Evolutionary conservation across 2,329 filamentous ascomycete genomes (phyloP), one percentile per base, ranked within the genome.

Genomic region (Fusarium xylarioides): DNA sequence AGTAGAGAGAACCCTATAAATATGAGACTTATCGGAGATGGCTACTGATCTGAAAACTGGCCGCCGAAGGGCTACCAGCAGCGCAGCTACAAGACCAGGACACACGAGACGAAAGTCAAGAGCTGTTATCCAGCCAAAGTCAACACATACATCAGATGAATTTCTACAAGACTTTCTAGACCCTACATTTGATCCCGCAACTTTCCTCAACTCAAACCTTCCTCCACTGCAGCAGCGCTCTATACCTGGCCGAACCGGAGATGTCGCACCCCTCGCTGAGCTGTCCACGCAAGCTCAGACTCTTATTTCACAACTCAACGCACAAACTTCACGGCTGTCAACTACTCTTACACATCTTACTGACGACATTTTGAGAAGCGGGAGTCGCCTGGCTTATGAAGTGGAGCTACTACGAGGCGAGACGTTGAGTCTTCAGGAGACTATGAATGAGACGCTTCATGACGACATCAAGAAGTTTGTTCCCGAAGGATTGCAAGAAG

Each of bases 391-490:
- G 64, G 94, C 95, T 26, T 99, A 99, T 79, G 94, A 98, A 82
- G 95, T 98, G 26, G 95, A 98, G 82, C 89, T 98, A 23, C 83
- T 98, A 54, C 90, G 95, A n/a, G 95, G 95, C 71, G 95, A 98
- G 82, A 93, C 94, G 5, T 83, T 95, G 52, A 88, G 92, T n/a
- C 85, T 98, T 40, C 91, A 91, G 2, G 95, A 98, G 79, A 88
- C 92, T 4, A 84, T 98, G 76, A 90, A 91, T 10, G 93, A 95
- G 73, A 89, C 87, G 0, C 82, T 97, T 47, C 89, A 89, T 52
- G 86, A 90, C 9, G 93, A 97, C 75, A 90, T 97, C 37, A 83
- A 85, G 69, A 90, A 90, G 68, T 95, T 97, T 79, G 86, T 93
- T 1, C 91, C 91, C 0, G 82, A 82, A 11, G 86, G 86, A 4